Evolutionary conservation across 306 rosid species (phyloP).

Genomic region (Dryas drummondii): DNA sequence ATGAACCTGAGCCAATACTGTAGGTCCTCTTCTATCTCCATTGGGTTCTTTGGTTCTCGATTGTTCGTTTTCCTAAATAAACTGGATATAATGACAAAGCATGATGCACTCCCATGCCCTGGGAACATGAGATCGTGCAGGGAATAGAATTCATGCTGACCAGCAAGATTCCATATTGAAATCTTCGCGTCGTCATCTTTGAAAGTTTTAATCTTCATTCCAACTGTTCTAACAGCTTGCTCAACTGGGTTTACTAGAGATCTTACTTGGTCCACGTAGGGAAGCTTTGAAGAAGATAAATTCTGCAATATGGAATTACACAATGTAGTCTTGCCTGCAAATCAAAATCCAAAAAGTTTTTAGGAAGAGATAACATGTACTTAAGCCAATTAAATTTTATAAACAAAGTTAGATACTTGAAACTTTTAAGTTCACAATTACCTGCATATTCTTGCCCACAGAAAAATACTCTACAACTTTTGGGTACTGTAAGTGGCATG

Average conservation of each 20-base stretch:
- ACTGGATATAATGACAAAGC: conserved; percentile 70
- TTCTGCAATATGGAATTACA: conserved; percentile 80
- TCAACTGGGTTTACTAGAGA: conserved; percentile 81
- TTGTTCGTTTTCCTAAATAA: conserved; percentile 73
- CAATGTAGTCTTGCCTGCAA: conserved; percentile 79
- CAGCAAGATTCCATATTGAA: conserved; percentile 91
- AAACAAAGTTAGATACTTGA: background rate
- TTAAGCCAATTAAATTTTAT: conserved; percentile 9
- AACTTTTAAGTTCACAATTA: conserved; percentile 9
- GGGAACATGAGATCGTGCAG: conserved; percentile 98
- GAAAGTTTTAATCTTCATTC: conserved; percentile 82
- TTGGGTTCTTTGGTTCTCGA: conserved; percentile 62
- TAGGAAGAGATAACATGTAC: background rate
- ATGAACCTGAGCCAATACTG: conserved; percentile 96
- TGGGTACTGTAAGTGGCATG: conserved; percentile 83
- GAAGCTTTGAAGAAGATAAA: conserved; percentile 57
- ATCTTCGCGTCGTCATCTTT: conserved; percentile 76
- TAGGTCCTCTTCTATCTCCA: conserved; percentile 89
- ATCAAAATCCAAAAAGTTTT: conserved; percentile 19
- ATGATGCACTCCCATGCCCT: conserved; percentile 87
- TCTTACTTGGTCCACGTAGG: conserved; percentile 81
- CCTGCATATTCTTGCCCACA: conserved; percentile 96
- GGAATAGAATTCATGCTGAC: conserved; percentile 84
- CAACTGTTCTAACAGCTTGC: conserved; percentile 70
- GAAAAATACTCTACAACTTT: conserved; percentile 86